Evolutionary conservation across 108 stramenopile genomes (phyloP), one percentile per base, ranked within the genome.

Genomic region (Cyclotella kingstonii): DNA sequence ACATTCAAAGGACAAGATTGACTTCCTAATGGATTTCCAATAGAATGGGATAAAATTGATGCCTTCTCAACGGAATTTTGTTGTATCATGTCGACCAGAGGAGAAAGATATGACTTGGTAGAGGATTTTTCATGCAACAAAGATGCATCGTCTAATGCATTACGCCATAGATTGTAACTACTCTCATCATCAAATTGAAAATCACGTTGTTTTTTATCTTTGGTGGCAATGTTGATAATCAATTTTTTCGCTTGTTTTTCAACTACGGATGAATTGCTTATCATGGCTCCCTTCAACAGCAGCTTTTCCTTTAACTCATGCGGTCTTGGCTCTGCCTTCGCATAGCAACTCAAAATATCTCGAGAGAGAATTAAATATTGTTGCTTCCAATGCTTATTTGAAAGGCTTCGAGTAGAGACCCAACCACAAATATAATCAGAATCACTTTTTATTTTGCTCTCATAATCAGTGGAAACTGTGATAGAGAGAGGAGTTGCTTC

Each of bases 401-500:
- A 35, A 51, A 61, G 63, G 49, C 54, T 76, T 2, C 90, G 84
- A 35, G 82, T 83, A 21, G 68, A 70, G 11, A 83, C 55, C 82
- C 84, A 87, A 18, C 90, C 85, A 53, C 64, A 66, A 36, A 75
- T 69, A 54, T 71, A 54, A 25, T 66, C 40, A 15, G 65, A 15
- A 30, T 48, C 40, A 38, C 39, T 31, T 29, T 60, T 46, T 2
- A 61, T n/a, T 51, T 46, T n/a, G 39, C 36, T 54, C 38, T 63
- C n/a, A 65, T 77, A 73, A 27, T 76, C 66, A 19, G 63, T 47
- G 44, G 66, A 49, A 0, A 91, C 85, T 18, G 67, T 63, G 34
- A 92, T 80, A 1, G 81, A 72, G 17, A 89, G 62, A 15, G 90
- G 90, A 38, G 80, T 82, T 3, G 85, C 85, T 56, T 87, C 66